These are phyloP conservation scores for Fraxinus greggii DNA, from an alignment of 305 asterid species.

Conservation along the genomic window DNA sequence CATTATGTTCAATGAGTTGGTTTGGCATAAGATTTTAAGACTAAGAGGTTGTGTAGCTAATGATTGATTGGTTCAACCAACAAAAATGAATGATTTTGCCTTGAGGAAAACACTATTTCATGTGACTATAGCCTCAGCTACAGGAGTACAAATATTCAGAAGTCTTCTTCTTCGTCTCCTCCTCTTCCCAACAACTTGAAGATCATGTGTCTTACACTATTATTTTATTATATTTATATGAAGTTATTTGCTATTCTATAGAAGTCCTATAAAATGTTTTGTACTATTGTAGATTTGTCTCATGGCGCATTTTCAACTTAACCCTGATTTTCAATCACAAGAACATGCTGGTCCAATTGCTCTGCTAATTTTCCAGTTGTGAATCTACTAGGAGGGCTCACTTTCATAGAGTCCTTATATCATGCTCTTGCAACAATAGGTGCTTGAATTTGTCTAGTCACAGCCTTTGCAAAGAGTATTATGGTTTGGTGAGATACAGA, in stretches of 20 bases:
- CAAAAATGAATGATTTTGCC: background rate
- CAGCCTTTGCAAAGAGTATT: background rate
- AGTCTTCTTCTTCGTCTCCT: background rate
- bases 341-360: background rate
- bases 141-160: background rate
- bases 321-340: background rate
- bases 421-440: background rate
- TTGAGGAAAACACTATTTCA: background rate
- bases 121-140: background rate
- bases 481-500: background rate
- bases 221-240: background rate
- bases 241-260: background rate
- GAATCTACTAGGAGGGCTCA: background rate
- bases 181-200: conserved; percentile 1
- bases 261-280: background rate
- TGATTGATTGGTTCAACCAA: background rate
- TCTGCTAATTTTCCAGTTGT: background rate
- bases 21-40: background rate
- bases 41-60: background rate
- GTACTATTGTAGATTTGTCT: background rate
- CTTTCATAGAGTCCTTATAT: background rate
- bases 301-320: background rate
- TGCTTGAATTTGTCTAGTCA: background rate
- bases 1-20: background rate
- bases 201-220: background rate